Conservation (phyloP, 805 yeast genomes). For the Lipomyces mesembrius region DNA sequence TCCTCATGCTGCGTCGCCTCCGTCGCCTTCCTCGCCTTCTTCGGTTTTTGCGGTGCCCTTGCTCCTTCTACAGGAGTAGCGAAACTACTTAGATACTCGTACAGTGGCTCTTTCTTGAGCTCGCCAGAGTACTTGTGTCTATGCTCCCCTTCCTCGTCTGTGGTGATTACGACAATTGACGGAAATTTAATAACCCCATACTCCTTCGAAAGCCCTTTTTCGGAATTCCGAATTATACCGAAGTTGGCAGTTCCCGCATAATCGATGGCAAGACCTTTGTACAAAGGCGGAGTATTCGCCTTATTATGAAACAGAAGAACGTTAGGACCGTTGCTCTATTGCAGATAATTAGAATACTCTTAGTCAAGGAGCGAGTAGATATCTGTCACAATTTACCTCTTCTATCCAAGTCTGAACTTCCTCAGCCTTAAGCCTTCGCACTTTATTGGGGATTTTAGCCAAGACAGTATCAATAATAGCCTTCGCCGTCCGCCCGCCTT, state of each 20-base stretch:
- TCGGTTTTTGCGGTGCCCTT: slow-evolving; percentile 23
- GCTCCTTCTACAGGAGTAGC: slow-evolving; percentile 49
- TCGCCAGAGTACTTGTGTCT: slow-evolving; percentile 43
- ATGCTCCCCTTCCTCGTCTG: slow-evolving; percentile 23
- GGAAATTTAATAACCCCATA: slow-evolving; percentile 41
- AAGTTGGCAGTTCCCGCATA: slow-evolving; percentile 58
- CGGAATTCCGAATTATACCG: slow-evolving; percentile 45
- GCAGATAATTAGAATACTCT: not conserved
- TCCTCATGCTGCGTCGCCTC: slow-evolving; percentile 34
- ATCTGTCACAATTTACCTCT: slow-evolving; percentile 6
- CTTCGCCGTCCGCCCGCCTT: slow-evolving; percentile 53
- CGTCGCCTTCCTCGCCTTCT: slow-evolving; percentile 40
- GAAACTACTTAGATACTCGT: slow-evolving; percentile 45
- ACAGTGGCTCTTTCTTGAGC: slow-evolving; percentile 44
- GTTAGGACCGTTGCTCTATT: slow-evolving; percentile 16
- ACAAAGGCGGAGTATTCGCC: slow-evolving; percentile 56
- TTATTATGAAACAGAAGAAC: slow-evolving; percentile 41
- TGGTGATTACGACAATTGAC: slow-evolving; percentile 45
- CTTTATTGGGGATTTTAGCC: slow-evolving; percentile 33
- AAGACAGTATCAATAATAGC: slow-evolving; percentile 60
- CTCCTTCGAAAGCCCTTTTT: slow-evolving; percentile 40
- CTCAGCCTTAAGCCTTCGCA: slow-evolving; percentile 15
- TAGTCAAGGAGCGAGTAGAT: not conserved
- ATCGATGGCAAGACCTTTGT: slow-evolving; percentile 72
- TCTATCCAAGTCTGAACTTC: slow-evolving; percentile 15